Percentiles rank a stretch among this genome's conserved stretches.
Conservation (phyloP, 2,329 filamentous ascomycete genomes). For the Aureobasidium sp. region DNA sequence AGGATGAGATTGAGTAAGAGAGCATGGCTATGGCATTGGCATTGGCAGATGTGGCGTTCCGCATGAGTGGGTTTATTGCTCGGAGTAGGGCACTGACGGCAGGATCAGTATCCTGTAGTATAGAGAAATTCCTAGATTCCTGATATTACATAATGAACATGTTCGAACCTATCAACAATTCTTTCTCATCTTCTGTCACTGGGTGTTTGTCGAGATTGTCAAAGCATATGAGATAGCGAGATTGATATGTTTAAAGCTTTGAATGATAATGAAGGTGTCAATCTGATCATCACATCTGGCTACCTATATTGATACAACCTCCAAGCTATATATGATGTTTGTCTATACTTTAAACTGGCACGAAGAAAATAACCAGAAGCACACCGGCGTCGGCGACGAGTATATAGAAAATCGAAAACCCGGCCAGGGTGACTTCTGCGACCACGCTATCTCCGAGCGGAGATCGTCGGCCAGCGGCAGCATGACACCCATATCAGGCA, state of each 20-base stretch:
- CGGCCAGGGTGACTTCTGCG: background rate
- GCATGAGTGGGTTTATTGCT: background rate
- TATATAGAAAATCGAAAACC: background rate
- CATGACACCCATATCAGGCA: background rate
- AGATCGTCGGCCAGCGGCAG: background rate
- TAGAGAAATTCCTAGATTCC: slow-evolving; percentile 3
- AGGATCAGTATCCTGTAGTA: background rate
- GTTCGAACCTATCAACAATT: background rate
- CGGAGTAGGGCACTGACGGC: background rate
- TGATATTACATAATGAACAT: background rate
- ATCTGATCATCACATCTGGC: too few species aligned
- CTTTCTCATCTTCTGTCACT: background rate
- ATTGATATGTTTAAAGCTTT: too few species aligned
- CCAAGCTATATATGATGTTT: background rate
- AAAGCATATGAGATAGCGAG: too few species aligned
- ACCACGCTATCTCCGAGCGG: background rate
- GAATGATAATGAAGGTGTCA: too few species aligned
- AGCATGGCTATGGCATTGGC: background rate
- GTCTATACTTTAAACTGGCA: background rate
- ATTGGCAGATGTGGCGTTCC: background rate
- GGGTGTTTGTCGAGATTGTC: background rate
- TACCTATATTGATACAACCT: too few species aligned
- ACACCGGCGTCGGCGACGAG: background rate
- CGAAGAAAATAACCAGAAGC: too few species aligned
- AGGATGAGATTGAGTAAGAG: slow-evolving; percentile 53